phyloP scores from a whole-genome alignment of 352 stramenopile genomes.

The Globisporangium paroecandrum region DNA sequence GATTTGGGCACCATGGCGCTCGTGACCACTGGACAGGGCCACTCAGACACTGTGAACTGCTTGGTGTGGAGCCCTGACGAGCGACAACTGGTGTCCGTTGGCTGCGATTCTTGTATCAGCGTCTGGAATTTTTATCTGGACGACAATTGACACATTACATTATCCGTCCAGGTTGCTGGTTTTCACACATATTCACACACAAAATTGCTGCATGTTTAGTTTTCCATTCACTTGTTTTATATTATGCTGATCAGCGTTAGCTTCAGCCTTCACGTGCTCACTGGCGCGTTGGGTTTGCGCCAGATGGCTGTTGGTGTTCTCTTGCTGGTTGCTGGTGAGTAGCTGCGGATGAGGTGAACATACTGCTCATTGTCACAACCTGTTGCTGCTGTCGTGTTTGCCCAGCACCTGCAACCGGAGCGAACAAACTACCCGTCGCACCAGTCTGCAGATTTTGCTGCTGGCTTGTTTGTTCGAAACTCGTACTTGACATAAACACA shows the following conservation, averaged over 20 bases:
- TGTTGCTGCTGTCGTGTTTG: slow-evolving; percentile 1
- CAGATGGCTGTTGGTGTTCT: background rate
- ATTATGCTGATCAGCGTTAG: background rate
- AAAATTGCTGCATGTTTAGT: background rate
- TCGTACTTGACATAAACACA: background rate
- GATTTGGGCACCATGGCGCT: slow-evolving; percentile 44
- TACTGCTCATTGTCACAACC: background rate
- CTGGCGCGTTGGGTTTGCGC: background rate
- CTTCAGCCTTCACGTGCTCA: background rate
- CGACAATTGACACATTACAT: slow-evolving; percentile 9
- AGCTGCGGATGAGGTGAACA: background rate
- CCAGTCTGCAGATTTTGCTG: background rate
- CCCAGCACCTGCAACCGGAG: background rate
- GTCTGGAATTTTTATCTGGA: slow-evolving; percentile 90
- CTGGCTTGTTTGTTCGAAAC: background rate
- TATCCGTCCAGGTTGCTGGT: background rate
- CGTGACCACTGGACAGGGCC: slow-evolving; percentile 48
- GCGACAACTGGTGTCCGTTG: slow-evolving; percentile 88
- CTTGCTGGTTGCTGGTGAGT: slow-evolving; percentile 5
- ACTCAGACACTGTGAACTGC: slow-evolving; percentile 70
- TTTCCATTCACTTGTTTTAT: slow-evolving; percentile 6
- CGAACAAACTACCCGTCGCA: background rate
- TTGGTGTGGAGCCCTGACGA: slow-evolving; percentile 89
- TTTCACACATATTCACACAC: background rate
- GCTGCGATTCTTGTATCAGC: slow-evolving; percentile 86